Percentiles rank a stretch among this genome's conserved stretches.
These are phyloP conservation scores for Yamadazyma oceani DNA, from an alignment of 1,139 yeast species.

Conservation along the genomic window DNA sequence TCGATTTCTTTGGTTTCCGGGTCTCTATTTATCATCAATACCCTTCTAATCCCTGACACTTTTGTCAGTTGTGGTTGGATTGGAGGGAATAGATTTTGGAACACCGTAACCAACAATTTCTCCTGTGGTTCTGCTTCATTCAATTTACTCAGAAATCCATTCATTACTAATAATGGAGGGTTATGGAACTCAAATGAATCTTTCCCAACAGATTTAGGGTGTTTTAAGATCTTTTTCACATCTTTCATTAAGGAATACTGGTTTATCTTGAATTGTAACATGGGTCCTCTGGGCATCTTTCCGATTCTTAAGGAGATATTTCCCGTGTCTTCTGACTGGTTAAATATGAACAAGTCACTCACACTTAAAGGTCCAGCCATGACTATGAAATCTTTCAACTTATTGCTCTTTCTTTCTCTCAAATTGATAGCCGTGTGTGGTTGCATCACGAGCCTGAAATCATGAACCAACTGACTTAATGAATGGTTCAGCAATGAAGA, in stretches of 20 bases:
- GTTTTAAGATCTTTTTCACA: constrained; percentile 63
- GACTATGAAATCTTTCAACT: constrained; percentile 84
- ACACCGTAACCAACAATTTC: constrained; percentile 80
- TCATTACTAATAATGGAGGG: constrained; percentile 90
- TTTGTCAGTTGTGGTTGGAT: constrained; percentile 79
- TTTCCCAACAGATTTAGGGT: constrained; percentile 67
- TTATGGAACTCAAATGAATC: constrained; percentile 62
- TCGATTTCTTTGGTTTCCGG: constrained; percentile 71
- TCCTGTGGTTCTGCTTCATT: constrained; percentile 64
- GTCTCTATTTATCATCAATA: constrained; percentile 77
- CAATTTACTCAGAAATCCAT: constrained; percentile 68
- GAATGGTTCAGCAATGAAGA: constrained; percentile 77
- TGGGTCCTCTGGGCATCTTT: constrained; percentile 92
- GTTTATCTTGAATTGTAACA: constrained; percentile 75
- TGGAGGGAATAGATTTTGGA: constrained; percentile 96
- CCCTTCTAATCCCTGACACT: constrained; percentile 76
- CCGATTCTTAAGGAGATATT: constrained; percentile 81
- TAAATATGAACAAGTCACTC: constrained; percentile 80
- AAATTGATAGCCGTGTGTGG: constrained; percentile 94
- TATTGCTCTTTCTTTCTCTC: constrained; percentile 83
- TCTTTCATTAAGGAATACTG: constrained; percentile 84
- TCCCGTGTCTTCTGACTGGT: constrained; percentile 77
- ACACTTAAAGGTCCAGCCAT: constrained; percentile 98
- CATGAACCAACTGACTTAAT: constrained; percentile 79
- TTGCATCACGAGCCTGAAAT: constrained; percentile 87